These are phyloP conservation scores for Blastobotrys parvus DNA, from an alignment of 805 yeast species.

Conservation along the genomic window DNA sequence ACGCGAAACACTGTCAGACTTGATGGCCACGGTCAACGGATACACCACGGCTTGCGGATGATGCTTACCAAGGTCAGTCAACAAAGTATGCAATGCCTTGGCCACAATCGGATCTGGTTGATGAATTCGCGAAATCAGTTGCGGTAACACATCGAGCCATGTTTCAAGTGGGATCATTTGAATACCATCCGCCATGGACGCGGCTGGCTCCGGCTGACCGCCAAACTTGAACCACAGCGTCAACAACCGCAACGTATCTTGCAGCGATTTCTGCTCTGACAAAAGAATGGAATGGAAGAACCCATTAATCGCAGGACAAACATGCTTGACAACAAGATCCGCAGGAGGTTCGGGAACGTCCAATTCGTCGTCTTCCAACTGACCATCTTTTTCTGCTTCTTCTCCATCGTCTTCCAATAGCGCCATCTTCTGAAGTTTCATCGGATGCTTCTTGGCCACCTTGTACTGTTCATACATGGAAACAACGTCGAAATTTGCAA, in stretches of 20 bases:
- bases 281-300: conserved; percentile 91
- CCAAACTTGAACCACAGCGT: conserved; percentile 97
- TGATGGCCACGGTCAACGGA: conserved; percentile 92
- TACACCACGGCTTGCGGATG: conserved; percentile 97
- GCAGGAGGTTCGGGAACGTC: conserved; percentile 26
- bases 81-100: conserved; percentile 64
- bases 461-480: conserved; percentile 31
- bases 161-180: conserved; percentile 81
- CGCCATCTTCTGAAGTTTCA: not conserved
- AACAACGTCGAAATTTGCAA: conserved; percentile 93
- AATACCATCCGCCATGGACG: conserved; percentile 85
- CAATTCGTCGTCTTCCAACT: not conserved
- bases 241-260: conserved; percentile 81
- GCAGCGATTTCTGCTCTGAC: conserved; percentile 79
- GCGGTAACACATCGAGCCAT: conserved; percentile 95
- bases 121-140: conserved; percentile 90
- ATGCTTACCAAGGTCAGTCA: conserved; percentile 84
- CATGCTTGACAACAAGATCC: conserved; percentile 69
- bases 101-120: conserved; percentile 86
- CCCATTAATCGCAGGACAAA: conserved; percentile 91
- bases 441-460: not conserved
- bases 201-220: conserved; percentile 84
- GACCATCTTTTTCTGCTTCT: not conserved
- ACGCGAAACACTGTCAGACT: conserved; percentile 82
- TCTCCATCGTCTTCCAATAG: not conserved